phyloP scores from a whole-genome alignment of 2,329 filamentous ascomycete species.

The Neonectria faginata region DNA sequence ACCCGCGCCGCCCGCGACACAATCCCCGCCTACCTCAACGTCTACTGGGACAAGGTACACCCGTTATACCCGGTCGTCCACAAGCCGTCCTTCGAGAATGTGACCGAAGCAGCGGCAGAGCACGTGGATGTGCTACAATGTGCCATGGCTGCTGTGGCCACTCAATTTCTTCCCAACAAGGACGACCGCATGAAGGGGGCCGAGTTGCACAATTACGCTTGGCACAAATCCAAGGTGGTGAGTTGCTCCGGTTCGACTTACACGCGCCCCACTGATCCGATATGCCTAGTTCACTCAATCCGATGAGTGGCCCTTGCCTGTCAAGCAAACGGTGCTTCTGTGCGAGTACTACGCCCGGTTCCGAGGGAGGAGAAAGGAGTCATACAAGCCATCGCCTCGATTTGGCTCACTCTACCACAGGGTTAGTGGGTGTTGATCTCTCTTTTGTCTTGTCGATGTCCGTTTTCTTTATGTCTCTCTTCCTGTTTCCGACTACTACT shows the following conservation, averaged over 20 bases:
- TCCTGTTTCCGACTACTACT: background rate
- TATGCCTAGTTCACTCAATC: conserved; percentile 53
- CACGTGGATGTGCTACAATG: conserved; percentile 59
- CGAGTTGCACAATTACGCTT: conserved; percentile 64
- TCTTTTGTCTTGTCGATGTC: conserved; percentile 28
- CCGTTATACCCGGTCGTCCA: conserved; percentile 64
- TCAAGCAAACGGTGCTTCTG: conserved; percentile 66
- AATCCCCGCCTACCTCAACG: conserved; percentile 62
- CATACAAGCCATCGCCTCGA: conserved; percentile 59
- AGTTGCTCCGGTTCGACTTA: conserved; percentile 47
- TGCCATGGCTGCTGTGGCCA: conserved; percentile 69
- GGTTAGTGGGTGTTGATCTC: conserved; percentile 57
- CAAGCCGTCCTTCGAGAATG: conserved; percentile 57
- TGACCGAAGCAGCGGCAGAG: conserved; percentile 47
- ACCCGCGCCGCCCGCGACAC: conserved; percentile 55
- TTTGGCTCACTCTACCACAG: conserved; percentile 65
- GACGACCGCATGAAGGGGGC: conserved; percentile 64
- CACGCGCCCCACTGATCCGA: conserved; percentile 31
- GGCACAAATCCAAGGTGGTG: conserved; percentile 62
- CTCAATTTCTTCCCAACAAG: conserved; percentile 61
- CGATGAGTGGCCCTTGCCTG: conserved; percentile 59
- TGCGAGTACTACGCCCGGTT: conserved; percentile 68
- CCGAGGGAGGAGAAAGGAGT: conserved; percentile 61
- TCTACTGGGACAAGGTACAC: conserved; percentile 66
- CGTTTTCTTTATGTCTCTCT: conserved; percentile 12